Evolutionary conservation across 2,329 filamentous ascomycete species (phyloP).

Genomic region (Paraphaeosphaeria minitans): DNA sequence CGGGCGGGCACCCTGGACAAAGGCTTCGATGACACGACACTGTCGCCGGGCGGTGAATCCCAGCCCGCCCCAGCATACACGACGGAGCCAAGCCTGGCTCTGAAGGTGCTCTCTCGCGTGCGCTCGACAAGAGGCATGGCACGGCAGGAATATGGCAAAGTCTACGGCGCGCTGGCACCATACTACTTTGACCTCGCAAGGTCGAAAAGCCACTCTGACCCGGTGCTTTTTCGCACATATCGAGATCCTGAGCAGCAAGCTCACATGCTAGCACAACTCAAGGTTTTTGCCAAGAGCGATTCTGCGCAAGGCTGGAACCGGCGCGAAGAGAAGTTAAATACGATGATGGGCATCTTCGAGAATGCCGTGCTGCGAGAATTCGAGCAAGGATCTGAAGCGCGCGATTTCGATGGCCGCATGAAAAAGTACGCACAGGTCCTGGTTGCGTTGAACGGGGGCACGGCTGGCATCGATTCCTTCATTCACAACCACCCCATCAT

Average conservation of each 20-base stretch:
- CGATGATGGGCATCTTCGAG: slow-evolving; percentile 84
- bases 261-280: slow-evolving; percentile 81
- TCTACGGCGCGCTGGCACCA: slow-evolving; percentile 85
- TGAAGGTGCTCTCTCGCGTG: slow-evolving; percentile 72
- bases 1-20: slow-evolving; percentile 56
- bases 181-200: slow-evolving; percentile 84
- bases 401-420: slow-evolving; percentile 90
- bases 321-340: slow-evolving; percentile 72
- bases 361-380: slow-evolving; percentile 90
- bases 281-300: slow-evolving; percentile 79
- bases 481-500: slow-evolving; percentile 88
- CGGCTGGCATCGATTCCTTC: slow-evolving; percentile 80
- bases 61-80: slow-evolving; percentile 34
- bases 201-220: slow-evolving; percentile 76
- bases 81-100: slow-evolving; percentile 64
- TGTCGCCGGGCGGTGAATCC: slow-evolving; percentile 49
- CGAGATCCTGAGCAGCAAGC: slow-evolving; percentile 89
- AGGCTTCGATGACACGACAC: slow-evolving; percentile 79
- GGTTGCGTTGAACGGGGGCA: slow-evolving; percentile 78
- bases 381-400: slow-evolving; percentile 85
- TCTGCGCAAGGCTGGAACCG: slow-evolving; percentile 74
- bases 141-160: slow-evolving; percentile 85
- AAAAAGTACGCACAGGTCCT: slow-evolving; percentile 86
- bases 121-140: slow-evolving; percentile 84
- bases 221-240: slow-evolving; percentile 84